Base-by-base conservation (phyloP, 2,329 filamentous ascomycete species). In the Cadophora sp. region DNA sequence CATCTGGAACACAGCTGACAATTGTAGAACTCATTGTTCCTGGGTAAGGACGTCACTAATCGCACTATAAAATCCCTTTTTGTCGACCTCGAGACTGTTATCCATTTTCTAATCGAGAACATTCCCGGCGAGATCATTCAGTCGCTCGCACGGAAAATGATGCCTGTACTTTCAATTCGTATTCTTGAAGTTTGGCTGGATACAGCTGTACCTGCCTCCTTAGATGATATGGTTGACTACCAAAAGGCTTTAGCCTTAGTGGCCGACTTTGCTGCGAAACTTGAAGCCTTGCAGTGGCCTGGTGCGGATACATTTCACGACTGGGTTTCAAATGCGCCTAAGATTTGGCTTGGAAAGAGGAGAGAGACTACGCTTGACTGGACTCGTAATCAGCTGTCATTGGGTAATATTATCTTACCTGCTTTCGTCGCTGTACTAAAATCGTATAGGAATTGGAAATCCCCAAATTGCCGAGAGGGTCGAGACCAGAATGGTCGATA, bases 261-360 rank as follows among this genome's bases (percentile, higher is more conserved):
- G 0, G 82, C 83, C 29, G 78, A 80, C 0, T 92, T 98, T 74
- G 91, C 90, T 64, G 80, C 84, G 7, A 84, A 83, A 1, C 80
- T 98, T 8, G 84, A 88, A 43, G 79, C 82, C 8, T 82, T 90
- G 22, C 85, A 86, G 0, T 95, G 92, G 85, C 83, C 85, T 19
- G 85, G 85, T 4, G 83, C 87, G 59, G 82, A 85, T 16, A 87
- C 90, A 37, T 81, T 99, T 46, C 84, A 87, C 55, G 88, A 92
- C 27, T 99, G 96, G 95, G 89, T 93, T 0, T 87, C 90, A 50
- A 89, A 91, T 69, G 91, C 93, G 0, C 92, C 94, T 0, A 88
- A 89, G 67, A 89, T 93, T 29, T 99, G 96, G 96, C 85, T 98
- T 16, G 87, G 87, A 1, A 95, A 93, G 77, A 91, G 94, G 72